phyloP scores from a whole-genome alignment of 2,329 filamentous ascomycete genomes.

The Colletotrichum sp. region DNA sequence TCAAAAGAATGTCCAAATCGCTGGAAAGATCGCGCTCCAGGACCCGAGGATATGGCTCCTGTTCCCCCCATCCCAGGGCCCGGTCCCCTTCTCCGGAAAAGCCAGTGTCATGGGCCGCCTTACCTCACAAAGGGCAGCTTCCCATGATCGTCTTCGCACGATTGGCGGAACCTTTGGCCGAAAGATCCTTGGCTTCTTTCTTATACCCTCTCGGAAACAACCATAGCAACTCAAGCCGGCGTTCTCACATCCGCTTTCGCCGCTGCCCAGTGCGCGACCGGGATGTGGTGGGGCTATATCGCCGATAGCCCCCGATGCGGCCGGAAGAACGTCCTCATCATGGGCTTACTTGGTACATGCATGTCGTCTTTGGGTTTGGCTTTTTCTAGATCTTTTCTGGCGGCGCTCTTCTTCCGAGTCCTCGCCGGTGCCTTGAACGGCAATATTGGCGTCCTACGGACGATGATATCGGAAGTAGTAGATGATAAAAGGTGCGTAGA shows the following conservation, averaged over 20 bases:
- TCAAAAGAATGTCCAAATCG: not conserved
- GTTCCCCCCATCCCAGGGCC: not conserved
- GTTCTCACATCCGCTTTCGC: slow-evolving; percentile 24
- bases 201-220: slow-evolving; percentile 17
- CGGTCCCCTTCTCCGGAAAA: not conserved
- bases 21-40: not conserved
- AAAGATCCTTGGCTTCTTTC: slow-evolving; percentile 27
- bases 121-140: slow-evolving; percentile 28
- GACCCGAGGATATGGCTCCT: not conserved
- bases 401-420: slow-evolving; percentile 24
- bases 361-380: slow-evolving; percentile 74
- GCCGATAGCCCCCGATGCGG: slow-evolving; percentile 21
- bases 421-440: slow-evolving; percentile 24
- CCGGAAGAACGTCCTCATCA: slow-evolving; percentile 23
- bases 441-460: slow-evolving; percentile 24
- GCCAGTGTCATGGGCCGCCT: slow-evolving; percentile 21
- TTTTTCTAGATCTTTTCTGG: slow-evolving; percentile 66
- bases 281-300: slow-evolving; percentile 23
- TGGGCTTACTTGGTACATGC: slow-evolving; percentile 47
- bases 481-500: slow-evolving; percentile 17
- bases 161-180: slow-evolving; percentile 30
- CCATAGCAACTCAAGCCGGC: slow-evolving; percentile 23
- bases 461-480: slow-evolving; percentile 27
- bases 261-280: slow-evolving; percentile 24
- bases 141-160: slow-evolving; percentile 29